These are phyloP conservation scores for Linanthus parryae DNA, from an alignment of 148 eudicot species.

Conservation along the genomic window DNA sequence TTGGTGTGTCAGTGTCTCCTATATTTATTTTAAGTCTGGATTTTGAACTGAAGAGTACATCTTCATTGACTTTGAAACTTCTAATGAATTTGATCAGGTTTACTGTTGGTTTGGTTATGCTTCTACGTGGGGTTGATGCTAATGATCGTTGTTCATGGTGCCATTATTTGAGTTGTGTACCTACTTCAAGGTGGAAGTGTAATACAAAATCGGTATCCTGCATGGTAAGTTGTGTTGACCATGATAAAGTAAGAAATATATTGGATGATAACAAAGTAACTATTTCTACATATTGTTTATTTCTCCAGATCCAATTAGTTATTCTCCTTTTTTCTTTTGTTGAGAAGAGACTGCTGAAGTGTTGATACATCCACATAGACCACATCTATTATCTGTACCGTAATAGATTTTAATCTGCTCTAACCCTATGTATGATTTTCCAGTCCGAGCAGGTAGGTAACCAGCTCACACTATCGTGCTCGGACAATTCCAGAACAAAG, in stretches of 20 bases:
- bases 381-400: background rate
- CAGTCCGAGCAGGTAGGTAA: constrained; percentile 52
- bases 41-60: background rate
- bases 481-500: constrained; percentile 39
- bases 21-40: background rate
- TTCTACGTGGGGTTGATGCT: constrained; percentile 59
- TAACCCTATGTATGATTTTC: constrained; percentile 2
- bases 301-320: too few species aligned
- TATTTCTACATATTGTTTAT: too few species aligned
- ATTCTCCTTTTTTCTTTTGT: too few species aligned
- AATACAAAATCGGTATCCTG: constrained; percentile 48
- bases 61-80: constrained; percentile 1
- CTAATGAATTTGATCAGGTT: constrained; percentile 50
- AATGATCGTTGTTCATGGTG: constrained; percentile 92
- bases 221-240: constrained; percentile 30
- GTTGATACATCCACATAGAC: too few species aligned
- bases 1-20: background rate
- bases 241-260: too few species aligned
- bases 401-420: background rate
- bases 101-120: constrained; percentile 42
- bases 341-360: too few species aligned
- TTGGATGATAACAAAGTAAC: too few species aligned
- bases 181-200: constrained; percentile 73
- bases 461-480: constrained; percentile 64
- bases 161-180: constrained; percentile 77